Percentiles rank a stretch among this genome's conserved stretches.
phyloP scores from a whole-genome alignment of 768 basidiomycete species.

The Amylocystis lapponica region DNA sequence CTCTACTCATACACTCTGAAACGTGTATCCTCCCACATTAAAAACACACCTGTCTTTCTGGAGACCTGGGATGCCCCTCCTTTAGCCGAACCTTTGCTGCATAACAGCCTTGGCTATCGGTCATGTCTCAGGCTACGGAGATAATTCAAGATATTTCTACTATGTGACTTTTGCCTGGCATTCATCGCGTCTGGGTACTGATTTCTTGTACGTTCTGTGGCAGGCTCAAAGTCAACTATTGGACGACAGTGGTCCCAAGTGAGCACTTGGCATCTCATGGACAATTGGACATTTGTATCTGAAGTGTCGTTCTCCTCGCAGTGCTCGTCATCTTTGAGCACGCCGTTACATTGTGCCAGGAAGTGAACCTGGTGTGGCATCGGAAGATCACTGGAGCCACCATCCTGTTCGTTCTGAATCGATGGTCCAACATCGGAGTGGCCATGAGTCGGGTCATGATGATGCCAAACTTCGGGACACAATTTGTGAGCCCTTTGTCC shows the following conservation, averaged over 20 bases:
- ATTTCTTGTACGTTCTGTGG: not conserved
- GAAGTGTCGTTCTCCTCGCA: not conserved
- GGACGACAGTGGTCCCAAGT: not conserved
- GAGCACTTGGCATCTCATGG: not conserved
- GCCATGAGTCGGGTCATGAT: not conserved
- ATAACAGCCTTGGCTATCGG: too few relatives aligned
- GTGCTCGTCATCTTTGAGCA: constrained; percentile 9
- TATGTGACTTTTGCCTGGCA: not conserved
- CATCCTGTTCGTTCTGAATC: constrained; percentile 8
- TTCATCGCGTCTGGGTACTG: not conserved
- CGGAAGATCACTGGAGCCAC: constrained; percentile 8
- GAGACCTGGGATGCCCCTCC: too few relatives aligned
- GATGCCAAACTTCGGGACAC: not conserved
- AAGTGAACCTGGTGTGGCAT: constrained; percentile 9
- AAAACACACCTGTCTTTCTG: too few relatives aligned
- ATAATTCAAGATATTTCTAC: not conserved
- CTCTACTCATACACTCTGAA: too few relatives aligned
- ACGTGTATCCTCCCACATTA: too few relatives aligned
- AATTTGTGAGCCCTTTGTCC: not conserved
- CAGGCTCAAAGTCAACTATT: not conserved
- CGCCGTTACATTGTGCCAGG: constrained; percentile 4
- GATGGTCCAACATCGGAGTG: constrained; percentile 1
- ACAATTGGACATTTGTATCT: not conserved
- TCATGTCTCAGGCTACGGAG: not conserved
- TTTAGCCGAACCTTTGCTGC: too few relatives aligned